phyloP scores from a whole-genome alignment of 257 asterid genomes.

The Avicennia marina region DNA sequence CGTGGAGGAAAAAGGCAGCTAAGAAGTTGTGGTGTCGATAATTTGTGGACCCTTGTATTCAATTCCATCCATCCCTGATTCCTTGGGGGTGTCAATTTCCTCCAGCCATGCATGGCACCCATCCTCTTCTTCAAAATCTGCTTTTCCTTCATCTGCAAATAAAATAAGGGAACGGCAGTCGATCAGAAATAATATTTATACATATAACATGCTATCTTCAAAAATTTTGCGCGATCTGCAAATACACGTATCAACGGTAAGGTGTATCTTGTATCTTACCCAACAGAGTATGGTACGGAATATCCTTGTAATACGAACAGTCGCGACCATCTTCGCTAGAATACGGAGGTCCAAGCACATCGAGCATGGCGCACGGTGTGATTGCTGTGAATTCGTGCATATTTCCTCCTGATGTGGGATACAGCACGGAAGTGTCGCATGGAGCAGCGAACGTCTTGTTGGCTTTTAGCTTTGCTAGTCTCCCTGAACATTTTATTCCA shows the following conservation, averaged over 20 bases:
- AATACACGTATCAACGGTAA: not conserved
- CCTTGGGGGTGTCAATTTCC: constrained; percentile 55
- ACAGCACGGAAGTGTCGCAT: constrained; percentile 21
- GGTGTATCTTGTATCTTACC: constrained; percentile 13
- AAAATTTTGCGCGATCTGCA: too few relatives aligned
- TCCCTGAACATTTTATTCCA: not conserved
- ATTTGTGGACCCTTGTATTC: constrained; percentile 69
- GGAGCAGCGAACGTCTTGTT: constrained; percentile 22
- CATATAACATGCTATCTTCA: too few relatives aligned
- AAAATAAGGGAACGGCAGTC: too few relatives aligned
- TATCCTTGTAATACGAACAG: constrained; percentile 34
- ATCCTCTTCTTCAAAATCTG: constrained; percentile 22
- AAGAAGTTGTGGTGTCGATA: too few relatives aligned
- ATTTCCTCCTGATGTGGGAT: constrained; percentile 34
- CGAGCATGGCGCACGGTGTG: constrained; percentile 32
- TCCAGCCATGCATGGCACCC: constrained; percentile 48
- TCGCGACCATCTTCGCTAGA: constrained; percentile 23
- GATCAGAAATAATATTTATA: too few relatives aligned
- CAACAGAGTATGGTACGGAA: constrained; percentile 17
- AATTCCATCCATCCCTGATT: constrained; percentile 73
- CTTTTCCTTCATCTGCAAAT: constrained; percentile 34
- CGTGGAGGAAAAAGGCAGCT: too few relatives aligned
- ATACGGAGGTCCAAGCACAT: constrained; percentile 34
- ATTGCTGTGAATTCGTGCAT: constrained; percentile 31
- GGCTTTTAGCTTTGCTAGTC: constrained; percentile 20